Conservation (phyloP, 2,329 filamentous ascomycete genomes). For the Amylocarpus encephaloides region DNA sequence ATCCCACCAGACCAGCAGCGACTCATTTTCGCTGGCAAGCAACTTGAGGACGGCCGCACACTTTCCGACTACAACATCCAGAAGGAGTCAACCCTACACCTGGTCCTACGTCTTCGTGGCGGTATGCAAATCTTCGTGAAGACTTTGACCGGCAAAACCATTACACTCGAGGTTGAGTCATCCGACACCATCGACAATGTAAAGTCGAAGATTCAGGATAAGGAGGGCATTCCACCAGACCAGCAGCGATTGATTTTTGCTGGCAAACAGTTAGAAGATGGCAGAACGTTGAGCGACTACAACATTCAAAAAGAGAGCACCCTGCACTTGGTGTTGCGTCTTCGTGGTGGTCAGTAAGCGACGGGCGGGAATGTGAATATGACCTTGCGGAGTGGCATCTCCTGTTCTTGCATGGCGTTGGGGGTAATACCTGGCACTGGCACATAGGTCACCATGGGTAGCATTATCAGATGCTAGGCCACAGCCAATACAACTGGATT, state of each 20-base stretch:
- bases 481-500: constrained; percentile 14
- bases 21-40: constrained; percentile 65
- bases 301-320: constrained; percentile 79
- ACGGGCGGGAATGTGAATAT: neutral
- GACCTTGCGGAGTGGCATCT: constrained; percentile 1
- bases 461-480: constrained; percentile 11
- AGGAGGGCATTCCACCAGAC: constrained; percentile 64
- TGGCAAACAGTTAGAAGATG: constrained; percentile 68
- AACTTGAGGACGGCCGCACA: constrained; percentile 69
- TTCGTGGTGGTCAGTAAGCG: constrained; percentile 56
- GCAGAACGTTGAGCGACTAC: constrained; percentile 72
- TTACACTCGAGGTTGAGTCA: constrained; percentile 62
- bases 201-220: constrained; percentile 66
- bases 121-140: constrained; percentile 71
- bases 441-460: constrained; percentile 8
- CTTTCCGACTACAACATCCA: constrained; percentile 89
- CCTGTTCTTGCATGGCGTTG: constrained; percentile 22
- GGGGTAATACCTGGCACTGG: constrained; percentile 11
- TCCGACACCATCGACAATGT: constrained; percentile 67
- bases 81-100: constrained; percentile 66
- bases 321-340: constrained; percentile 62
- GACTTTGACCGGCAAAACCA: constrained; percentile 64
- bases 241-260: constrained; percentile 66
- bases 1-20: constrained; percentile 66
- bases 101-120: constrained; percentile 66